Conservation (phyloP, 495 filamentous ascomycete species). For the Aspergillus affinis region DNA sequence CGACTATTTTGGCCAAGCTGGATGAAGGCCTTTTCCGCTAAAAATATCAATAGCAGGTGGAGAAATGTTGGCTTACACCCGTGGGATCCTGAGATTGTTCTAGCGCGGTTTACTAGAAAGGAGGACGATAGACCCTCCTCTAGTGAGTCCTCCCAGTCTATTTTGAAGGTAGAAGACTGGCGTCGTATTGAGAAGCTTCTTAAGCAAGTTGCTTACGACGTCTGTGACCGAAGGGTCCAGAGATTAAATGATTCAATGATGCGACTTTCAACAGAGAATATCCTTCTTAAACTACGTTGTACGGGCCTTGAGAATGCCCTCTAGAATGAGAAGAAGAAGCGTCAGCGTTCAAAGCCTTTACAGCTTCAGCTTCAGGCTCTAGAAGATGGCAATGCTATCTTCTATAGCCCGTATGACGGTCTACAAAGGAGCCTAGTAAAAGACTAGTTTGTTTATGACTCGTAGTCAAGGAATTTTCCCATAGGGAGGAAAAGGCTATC, state of each 20-base stretch:
- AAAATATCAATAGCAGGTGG: slow-evolving; percentile 5
- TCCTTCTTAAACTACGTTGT: neutral
- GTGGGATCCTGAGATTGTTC: slow-evolving; percentile 5
- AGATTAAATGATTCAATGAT: neutral
- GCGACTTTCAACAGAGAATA: neutral
- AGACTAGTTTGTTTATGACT: no score
- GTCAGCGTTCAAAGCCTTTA: slow-evolving; percentile 1
- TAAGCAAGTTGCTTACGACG: no score
- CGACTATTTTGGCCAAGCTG: neutral
- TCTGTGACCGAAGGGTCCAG: slow-evolving; percentile 4
- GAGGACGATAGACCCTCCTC: no score
- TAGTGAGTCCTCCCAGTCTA: no score
- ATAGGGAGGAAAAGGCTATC: no score
- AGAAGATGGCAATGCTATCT: neutral
- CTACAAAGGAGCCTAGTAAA: no score
- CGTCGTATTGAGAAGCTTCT: no score
- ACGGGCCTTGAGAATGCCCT: slow-evolving; percentile 4
- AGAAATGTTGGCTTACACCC: slow-evolving; percentile 1
- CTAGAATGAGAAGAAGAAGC: slow-evolving; percentile 11
- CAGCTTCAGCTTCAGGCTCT: neutral
- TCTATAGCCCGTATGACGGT: no score
- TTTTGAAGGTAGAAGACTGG: no score
- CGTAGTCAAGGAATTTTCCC: no score
- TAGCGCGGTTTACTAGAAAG: neutral
- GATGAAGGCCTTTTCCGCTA: neutral